These are phyloP conservation scores for Tephrocybe sp. DNA, from an alignment of 768 basidiomycete genomes.

Conservation along the genomic window DNA sequence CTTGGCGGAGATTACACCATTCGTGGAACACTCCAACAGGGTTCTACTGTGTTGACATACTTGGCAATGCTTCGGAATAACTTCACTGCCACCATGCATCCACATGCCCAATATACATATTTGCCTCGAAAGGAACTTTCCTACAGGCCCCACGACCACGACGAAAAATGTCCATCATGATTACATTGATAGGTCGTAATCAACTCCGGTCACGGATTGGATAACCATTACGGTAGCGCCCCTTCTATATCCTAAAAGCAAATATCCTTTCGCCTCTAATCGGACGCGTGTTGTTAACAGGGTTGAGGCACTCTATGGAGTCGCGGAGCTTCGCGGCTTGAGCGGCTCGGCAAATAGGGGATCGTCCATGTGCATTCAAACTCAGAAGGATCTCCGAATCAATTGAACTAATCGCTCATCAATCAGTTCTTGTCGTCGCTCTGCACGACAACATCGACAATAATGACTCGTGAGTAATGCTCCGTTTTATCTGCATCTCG, in stretches of 20 bases:
- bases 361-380: slow-evolving; percentile 11
- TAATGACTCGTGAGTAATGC: slow-evolving; percentile 54
- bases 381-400: slow-evolving; percentile 21
- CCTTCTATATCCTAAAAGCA: not conserved
- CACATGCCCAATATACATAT: slow-evolving; percentile 12
- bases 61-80: slow-evolving; percentile 29
- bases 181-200: slow-evolving; percentile 3
- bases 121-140: slow-evolving; percentile 5
- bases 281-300: not conserved
- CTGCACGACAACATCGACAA: slow-evolving; percentile 13
- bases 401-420: slow-evolving; percentile 9
- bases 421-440: not conserved
- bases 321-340: slow-evolving; percentile 12
- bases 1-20: slow-evolving; percentile 20
- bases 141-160: slow-evolving; percentile 4
- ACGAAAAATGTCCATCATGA: slow-evolving; percentile 15
- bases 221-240: not conserved
- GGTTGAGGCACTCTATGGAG: slow-evolving; percentile 1
- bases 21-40: slow-evolving; percentile 3
- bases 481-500: slow-evolving; percentile 10
- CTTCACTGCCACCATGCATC: slow-evolving; percentile 32
- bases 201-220: not conserved
- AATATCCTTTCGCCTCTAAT: slow-evolving; percentile 9
- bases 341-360: slow-evolving; percentile 14
- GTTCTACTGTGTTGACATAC: slow-evolving; percentile 6